phyloP scores from a whole-genome alignment of 2,329 filamentous ascomycete species.

The Ceratocystis destructans region DNA sequence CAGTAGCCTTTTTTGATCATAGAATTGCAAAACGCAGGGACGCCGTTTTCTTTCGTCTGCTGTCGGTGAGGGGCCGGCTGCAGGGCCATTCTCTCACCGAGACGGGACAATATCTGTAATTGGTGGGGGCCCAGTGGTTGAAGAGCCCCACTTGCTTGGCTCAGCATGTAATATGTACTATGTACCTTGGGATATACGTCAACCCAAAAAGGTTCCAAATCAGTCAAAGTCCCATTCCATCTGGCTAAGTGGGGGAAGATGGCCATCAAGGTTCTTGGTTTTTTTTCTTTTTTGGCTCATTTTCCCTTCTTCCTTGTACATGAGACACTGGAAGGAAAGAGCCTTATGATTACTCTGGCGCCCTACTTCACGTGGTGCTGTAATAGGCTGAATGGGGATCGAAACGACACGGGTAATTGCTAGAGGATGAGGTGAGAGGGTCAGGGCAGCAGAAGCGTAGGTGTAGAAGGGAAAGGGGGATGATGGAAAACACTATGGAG shows the following conservation, averaged over 20 bases:
- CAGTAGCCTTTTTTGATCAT: neutral
- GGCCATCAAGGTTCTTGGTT: conserved; percentile 17
- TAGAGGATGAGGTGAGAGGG: neutral
- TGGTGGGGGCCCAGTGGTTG: neutral
- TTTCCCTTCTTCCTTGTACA: conserved; percentile 1
- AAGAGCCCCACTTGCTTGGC: conserved; percentile 10
- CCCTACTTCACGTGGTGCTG: neutral
- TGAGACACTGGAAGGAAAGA: neutral
- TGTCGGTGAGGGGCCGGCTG: neutral
- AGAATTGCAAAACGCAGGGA: neutral
- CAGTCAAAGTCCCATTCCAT: conserved; percentile 12
- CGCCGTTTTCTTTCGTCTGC: neutral
- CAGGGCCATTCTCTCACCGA: neutral
- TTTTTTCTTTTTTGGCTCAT: neutral
- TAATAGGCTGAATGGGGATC: neutral
- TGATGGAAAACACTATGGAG: neutral
- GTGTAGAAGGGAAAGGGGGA: neutral
- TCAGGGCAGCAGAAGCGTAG: neutral
- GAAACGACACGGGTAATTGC: neutral
- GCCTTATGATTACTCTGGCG: neutral
- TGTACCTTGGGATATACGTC: conserved; percentile 3
- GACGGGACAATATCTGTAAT: neutral
- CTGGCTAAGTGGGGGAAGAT: conserved; percentile 7
- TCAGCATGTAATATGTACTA: neutral
- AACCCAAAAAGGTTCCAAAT: conserved; percentile 6